phyloP scores from a whole-genome alignment of 495 filamentous ascomycete species.

The Acidiella bohemica region DNA sequence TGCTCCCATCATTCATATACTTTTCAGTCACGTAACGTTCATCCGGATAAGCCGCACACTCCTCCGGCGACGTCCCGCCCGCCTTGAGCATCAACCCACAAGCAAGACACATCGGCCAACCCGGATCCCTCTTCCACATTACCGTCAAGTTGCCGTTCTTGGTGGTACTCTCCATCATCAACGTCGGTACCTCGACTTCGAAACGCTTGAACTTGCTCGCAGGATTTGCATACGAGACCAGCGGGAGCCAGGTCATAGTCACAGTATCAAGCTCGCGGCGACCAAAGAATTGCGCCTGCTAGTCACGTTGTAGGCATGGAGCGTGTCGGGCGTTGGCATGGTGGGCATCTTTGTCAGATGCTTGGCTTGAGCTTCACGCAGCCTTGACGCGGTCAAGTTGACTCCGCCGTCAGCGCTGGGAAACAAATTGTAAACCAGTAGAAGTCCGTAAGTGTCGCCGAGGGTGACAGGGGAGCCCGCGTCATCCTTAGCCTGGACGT shows the following conservation, averaged over 20 bases:
- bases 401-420: slow-evolving; percentile 29
- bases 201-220: slow-evolving; percentile 14
- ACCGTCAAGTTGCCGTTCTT: slow-evolving; percentile 30
- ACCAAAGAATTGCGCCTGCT: slow-evolving; percentile 34
- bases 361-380: slow-evolving; percentile 25
- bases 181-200: neutral
- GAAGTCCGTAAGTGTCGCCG: slow-evolving; percentile 31
- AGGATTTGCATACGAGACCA: slow-evolving; percentile 25
- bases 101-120: slow-evolving; percentile 30
- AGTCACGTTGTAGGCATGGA: slow-evolving; percentile 28
- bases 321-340: slow-evolving; percentile 27
- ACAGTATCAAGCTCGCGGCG: slow-evolving; percentile 25
- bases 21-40: slow-evolving; percentile 25
- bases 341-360: slow-evolving; percentile 30
- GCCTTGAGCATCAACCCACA: slow-evolving; percentile 32
- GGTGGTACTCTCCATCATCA: slow-evolving; percentile 10
- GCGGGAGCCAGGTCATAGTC: slow-evolving; percentile 34
- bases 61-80: slow-evolving; percentile 20
- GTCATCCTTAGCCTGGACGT: slow-evolving; percentile 29
- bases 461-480: slow-evolving; percentile 30
- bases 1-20: too few species aligned
- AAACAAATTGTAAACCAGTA: slow-evolving; percentile 31
- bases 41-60: slow-evolving; percentile 30
- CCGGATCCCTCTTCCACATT: slow-evolving; percentile 18
- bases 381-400: slow-evolving; percentile 22